Conservation (phyloP, 129 eudicot genomes). For the Gnaphalium uliginosum region DNA sequence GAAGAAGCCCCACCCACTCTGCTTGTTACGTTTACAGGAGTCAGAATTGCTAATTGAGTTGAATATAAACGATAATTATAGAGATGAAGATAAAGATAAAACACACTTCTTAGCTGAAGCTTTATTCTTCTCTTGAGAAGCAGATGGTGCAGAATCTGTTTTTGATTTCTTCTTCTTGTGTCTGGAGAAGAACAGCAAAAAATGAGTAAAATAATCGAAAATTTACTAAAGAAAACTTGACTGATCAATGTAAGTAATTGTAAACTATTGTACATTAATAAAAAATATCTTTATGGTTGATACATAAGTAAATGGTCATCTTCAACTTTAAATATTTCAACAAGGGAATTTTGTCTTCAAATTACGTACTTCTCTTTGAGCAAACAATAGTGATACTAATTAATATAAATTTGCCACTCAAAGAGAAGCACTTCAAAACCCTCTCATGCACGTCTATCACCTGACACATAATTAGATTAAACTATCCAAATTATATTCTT, state of each 20-base stretch:
- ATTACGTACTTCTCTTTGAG: background rate
- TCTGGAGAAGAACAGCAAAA: constrained; percentile 36
- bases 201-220: background rate
- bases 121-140: constrained; percentile 41
- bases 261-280: background rate
- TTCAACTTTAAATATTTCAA: background rate
- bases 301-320: background rate
- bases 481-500: background rate
- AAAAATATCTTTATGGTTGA: background rate
- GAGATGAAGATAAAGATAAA: background rate
- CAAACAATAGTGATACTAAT: background rate
- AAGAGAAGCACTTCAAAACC: background rate
- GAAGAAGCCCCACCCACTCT: constrained; percentile 36
- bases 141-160: constrained; percentile 38
- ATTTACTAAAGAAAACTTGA: background rate
- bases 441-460: background rate
- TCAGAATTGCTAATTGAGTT: constrained; percentile 2
- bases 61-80: background rate
- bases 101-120: constrained; percentile 53
- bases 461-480: background rate
- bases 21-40: background rate
- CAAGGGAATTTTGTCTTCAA: background rate
- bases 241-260: background rate
- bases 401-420: background rate
- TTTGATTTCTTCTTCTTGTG: constrained; percentile 60